Conservation (phyloP, 2,329 filamentous ascomycete genomes). For the Exserohilum turcica region DNA sequence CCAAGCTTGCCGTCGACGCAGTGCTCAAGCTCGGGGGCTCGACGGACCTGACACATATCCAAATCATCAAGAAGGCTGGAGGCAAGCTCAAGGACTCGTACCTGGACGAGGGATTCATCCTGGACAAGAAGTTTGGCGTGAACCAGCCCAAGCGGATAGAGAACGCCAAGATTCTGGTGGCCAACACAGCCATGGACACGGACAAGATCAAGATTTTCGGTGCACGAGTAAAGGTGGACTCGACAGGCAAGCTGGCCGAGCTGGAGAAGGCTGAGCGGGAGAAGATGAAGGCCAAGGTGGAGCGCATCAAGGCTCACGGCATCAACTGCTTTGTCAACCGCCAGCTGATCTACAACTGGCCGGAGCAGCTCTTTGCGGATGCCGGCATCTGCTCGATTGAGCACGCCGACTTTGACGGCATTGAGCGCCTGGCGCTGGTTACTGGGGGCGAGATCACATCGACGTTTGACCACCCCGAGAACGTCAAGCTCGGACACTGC, state of each 20-base stretch:
- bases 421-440: constrained; percentile 91
- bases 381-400: constrained; percentile 98
- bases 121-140: constrained; percentile 98
- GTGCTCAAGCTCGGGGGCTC: constrained; percentile 88
- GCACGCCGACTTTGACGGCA: constrained; percentile 98
- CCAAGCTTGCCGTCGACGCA: constrained; percentile 86
- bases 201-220: constrained; percentile 99
- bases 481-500: constrained; percentile 93
- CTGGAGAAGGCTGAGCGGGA: constrained; percentile 97
- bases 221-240: constrained; percentile 93
- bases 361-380: constrained; percentile 97
- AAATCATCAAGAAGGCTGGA: constrained; percentile 99
- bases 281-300: constrained; percentile 99
- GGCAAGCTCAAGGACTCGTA: constrained; percentile 98
- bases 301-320: constrained; percentile 97
- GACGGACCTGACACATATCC: constrained; percentile 94
- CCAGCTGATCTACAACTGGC: constrained; percentile 99
- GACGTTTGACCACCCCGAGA: constrained; percentile 96
- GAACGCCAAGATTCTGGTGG: constrained; percentile 97
- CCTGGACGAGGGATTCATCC: constrained; percentile 95
- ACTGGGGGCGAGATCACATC: constrained; percentile 97
- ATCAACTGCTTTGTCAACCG: constrained; percentile 99
- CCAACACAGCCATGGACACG: constrained; percentile 99
- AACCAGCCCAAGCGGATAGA: constrained; percentile 97
- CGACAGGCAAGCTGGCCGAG: constrained; percentile 96